Evolutionary conservation across 768 basidiomycete genomes (phyloP).

Genomic region (Chlorophyllum brunneum): DNA sequence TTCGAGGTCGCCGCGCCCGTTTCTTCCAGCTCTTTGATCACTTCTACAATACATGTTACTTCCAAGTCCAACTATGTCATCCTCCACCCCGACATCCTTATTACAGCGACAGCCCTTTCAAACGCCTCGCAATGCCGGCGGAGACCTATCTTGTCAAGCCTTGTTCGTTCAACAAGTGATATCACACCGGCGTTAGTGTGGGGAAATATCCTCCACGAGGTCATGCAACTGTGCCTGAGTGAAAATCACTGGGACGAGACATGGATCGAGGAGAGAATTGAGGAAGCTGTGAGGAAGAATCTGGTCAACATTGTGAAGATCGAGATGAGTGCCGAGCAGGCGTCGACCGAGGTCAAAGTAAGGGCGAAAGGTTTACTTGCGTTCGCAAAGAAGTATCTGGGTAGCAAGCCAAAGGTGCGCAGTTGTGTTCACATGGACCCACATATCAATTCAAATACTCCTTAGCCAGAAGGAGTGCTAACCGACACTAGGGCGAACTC

Average conservation of each 20-base stretch:
- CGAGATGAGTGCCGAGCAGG: constrained; percentile 37
- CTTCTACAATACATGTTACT: constrained; percentile 50
- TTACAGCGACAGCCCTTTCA: constrained; percentile 88
- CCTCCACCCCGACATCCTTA: constrained; percentile 86
- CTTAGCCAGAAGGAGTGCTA: constrained; percentile 60
- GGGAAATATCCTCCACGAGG: constrained; percentile 92
- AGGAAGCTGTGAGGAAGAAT: constrained; percentile 46
- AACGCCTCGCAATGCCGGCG: constrained; percentile 80
- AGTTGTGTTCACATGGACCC: background rate
- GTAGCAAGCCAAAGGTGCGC: constrained; percentile 58
- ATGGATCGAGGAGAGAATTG: constrained; percentile 60
- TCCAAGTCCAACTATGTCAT: constrained; percentile 69
- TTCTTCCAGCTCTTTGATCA: constrained; percentile 30
- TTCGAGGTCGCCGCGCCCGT: constrained; percentile 26
- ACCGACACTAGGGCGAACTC: constrained; percentile 58
- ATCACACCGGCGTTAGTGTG: constrained; percentile 71
- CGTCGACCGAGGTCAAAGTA: constrained; percentile 11
- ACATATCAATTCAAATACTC: background rate
- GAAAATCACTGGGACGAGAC: constrained; percentile 57
- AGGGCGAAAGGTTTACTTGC: constrained; percentile 61
- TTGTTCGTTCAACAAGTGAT: constrained; percentile 57
- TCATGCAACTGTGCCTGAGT: constrained; percentile 77
- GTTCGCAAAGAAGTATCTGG: constrained; percentile 67
- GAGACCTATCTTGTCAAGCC: constrained; percentile 74
- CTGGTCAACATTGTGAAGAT: constrained; percentile 64